Conservation (phyloP, 116 monocot species). For the Dioscorea cayenensis region DNA sequence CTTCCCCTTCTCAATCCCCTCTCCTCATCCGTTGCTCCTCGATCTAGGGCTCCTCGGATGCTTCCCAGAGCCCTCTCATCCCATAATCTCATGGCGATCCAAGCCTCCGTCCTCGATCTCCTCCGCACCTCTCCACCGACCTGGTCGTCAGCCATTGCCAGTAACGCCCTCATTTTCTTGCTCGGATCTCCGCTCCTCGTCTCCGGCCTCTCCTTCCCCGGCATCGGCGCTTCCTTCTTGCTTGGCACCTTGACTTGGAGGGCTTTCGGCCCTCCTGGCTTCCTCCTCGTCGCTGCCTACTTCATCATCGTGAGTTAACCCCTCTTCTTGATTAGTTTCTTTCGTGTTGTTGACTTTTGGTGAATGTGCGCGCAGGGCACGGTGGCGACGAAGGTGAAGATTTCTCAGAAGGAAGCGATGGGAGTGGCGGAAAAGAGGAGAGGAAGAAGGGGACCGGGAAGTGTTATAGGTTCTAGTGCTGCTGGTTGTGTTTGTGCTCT, state of each 20-base stretch:
- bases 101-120: slow-evolving; percentile 29
- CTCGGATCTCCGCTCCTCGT: slow-evolving; percentile 71
- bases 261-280: slow-evolving; percentile 64
- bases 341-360: not conserved
- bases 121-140: slow-evolving; percentile 56
- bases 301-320: slow-evolving; percentile 60
- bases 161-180: slow-evolving; percentile 66
- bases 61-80: slow-evolving; percentile 18
- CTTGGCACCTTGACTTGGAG: slow-evolving; percentile 80
- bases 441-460: slow-evolving; percentile 88
- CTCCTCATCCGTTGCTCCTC: not conserved
- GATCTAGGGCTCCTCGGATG: slow-evolving; percentile 16
- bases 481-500: slow-evolving; percentile 82
- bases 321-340: not conserved
- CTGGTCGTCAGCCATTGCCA: slow-evolving; percentile 66
- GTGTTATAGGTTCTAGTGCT: slow-evolving; percentile 87
- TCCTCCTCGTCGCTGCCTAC: slow-evolving; percentile 73
- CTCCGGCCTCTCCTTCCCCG: slow-evolving; percentile 61
- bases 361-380: slow-evolving; percentile 70
- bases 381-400: slow-evolving; percentile 77
- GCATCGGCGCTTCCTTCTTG: slow-evolving; percentile 64
- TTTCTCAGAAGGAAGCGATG: slow-evolving; percentile 79
- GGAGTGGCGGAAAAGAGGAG: slow-evolving; percentile 89
- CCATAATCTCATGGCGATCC: slow-evolving; percentile 18
- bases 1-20: slow-evolving; percentile 10